Percentiles rank a stretch among this genome's conserved stretches.
Evolutionary conservation across 1,284 basidiomycete genomes (phyloP).

Genomic region (Heterobasidion annosum): DNA sequence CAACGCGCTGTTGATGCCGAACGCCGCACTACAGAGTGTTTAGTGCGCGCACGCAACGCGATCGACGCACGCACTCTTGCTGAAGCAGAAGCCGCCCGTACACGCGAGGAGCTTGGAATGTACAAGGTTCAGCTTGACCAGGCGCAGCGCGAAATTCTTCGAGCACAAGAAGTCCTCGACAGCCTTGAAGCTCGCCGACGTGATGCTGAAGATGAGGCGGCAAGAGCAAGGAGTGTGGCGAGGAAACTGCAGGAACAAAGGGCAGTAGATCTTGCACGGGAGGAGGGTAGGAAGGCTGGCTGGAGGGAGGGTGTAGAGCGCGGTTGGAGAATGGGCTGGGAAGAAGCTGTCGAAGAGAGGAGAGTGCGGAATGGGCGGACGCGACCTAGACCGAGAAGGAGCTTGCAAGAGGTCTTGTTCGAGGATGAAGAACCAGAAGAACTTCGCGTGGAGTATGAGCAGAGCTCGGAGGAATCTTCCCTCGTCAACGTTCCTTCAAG

Average conservation of each 20-base stretch:
- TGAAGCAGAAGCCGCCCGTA: slow-evolving; percentile 29
- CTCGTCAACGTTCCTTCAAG: not conserved
- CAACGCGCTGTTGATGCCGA: slow-evolving; percentile 36
- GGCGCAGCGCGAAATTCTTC: slow-evolving; percentile 35
- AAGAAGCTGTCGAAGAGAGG: slow-evolving; percentile 16
- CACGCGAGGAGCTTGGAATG: slow-evolving; percentile 32
- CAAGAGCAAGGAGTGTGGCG: slow-evolving; percentile 30
- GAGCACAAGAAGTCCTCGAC: slow-evolving; percentile 37
- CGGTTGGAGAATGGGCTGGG: slow-evolving; percentile 23
- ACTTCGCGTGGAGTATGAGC: not conserved
- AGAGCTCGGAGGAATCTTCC: not conserved
- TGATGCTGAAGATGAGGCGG: slow-evolving; percentile 37
- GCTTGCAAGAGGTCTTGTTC: slow-evolving; percentile 10
- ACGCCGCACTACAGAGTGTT: slow-evolving; percentile 32
- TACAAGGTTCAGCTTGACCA: slow-evolving; percentile 38
- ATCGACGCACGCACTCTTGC: slow-evolving; percentile 30
- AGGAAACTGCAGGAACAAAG: slow-evolving; percentile 33
- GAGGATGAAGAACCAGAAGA: not conserved
- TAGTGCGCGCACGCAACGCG: slow-evolving; percentile 29
- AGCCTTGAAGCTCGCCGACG: slow-evolving; percentile 27
- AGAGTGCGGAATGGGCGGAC: slow-evolving; percentile 1
- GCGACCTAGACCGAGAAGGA: slow-evolving; percentile 1
- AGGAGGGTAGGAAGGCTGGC: slow-evolving; percentile 33
- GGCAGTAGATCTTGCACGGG: slow-evolving; percentile 28
- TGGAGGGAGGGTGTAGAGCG: slow-evolving; percentile 29